These are phyloP conservation scores for Cladosporium colombiae DNA, from an alignment of 2,329 filamentous ascomycete species.

Conservation along the genomic window DNA sequence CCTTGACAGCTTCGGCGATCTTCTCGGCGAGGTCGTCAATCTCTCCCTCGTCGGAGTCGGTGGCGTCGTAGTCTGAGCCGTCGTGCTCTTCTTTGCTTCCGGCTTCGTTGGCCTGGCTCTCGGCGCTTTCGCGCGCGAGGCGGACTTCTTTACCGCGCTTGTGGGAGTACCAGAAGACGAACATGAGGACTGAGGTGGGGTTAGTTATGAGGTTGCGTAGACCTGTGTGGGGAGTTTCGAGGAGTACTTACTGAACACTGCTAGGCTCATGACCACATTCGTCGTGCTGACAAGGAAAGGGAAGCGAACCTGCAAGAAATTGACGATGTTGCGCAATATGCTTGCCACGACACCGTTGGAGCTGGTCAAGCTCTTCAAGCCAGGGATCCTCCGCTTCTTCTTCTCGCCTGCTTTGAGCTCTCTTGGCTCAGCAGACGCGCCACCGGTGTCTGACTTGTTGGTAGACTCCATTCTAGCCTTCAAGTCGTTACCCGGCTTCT, in stretches of 20 bases:
- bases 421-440: conserved; percentile 21
- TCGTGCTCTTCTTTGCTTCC: conserved; percentile 23
- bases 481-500: conserved; percentile 57
- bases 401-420: conserved; percentile 50
- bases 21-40: conserved; percentile 17
- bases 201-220: conserved; percentile 26
- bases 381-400: conserved; percentile 67
- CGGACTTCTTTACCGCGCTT: conserved; percentile 88
- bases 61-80: conserved; percentile 18
- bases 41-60: conserved; percentile 24
- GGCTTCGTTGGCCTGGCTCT: conserved; percentile 20
- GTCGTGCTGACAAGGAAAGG: conserved; percentile 82
- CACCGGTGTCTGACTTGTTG: conserved; percentile 29
- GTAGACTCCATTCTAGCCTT: conserved; percentile 39
- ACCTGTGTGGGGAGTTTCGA: too few species aligned
- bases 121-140: conserved; percentile 49
- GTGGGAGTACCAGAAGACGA: conserved; percentile 97
- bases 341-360: conserved; percentile 84
- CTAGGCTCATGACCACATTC: conserved; percentile 87
- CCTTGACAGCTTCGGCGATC: conserved; percentile 20
- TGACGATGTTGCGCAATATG: conserved; percentile 87
- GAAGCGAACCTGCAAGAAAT: conserved; percentile 82
- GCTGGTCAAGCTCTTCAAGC: conserved; percentile 74
- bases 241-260: conserved; percentile 71
- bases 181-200: conserved; percentile 68